phyloP scores from a whole-genome alignment of 2,329 filamentous ascomycete genomes.

The Cytospora mali region DNA sequence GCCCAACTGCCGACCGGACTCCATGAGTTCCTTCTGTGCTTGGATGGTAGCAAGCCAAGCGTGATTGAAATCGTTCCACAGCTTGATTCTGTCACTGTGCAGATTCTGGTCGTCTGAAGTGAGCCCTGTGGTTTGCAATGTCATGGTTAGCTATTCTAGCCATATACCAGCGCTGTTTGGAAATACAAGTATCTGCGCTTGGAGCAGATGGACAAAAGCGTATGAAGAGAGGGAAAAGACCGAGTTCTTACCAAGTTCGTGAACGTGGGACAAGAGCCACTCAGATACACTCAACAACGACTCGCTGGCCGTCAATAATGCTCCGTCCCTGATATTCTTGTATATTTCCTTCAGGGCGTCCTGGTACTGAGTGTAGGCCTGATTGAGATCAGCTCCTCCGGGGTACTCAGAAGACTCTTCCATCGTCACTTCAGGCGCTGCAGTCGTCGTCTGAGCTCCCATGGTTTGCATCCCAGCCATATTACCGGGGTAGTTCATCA shows the following conservation, averaged over 20 bases:
- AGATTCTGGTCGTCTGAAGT: constrained; percentile 78
- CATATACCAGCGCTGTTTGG: not conserved
- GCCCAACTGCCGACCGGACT: constrained; percentile 58
- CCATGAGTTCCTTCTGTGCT: constrained; percentile 77
- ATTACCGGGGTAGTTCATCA: constrained; percentile 55
- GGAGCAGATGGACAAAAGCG: not conserved
- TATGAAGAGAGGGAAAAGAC: not conserved
- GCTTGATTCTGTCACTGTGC: constrained; percentile 73
- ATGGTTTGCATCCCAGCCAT: constrained; percentile 53
- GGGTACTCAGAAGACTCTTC: constrained; percentile 60
- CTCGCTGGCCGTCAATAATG: constrained; percentile 53
- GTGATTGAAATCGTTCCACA: constrained; percentile 95
- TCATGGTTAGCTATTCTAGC: constrained; percentile 1
- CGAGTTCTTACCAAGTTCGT: constrained; percentile 56
- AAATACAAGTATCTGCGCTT: not conserved
- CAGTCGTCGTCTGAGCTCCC: constrained; percentile 42
- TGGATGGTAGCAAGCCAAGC: constrained; percentile 86
- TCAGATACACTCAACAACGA: constrained; percentile 55
- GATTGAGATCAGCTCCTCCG: constrained; percentile 60
- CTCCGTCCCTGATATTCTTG: constrained; percentile 63
- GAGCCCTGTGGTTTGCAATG: constrained; percentile 62
- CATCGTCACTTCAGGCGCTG: constrained; percentile 50
- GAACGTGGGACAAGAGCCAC: constrained; percentile 59
- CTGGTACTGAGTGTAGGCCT: constrained; percentile 69
- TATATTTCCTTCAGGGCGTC: constrained; percentile 68